Conservation (phyloP, 140 eudicot species). For the Bidens hawaiensis region DNA sequence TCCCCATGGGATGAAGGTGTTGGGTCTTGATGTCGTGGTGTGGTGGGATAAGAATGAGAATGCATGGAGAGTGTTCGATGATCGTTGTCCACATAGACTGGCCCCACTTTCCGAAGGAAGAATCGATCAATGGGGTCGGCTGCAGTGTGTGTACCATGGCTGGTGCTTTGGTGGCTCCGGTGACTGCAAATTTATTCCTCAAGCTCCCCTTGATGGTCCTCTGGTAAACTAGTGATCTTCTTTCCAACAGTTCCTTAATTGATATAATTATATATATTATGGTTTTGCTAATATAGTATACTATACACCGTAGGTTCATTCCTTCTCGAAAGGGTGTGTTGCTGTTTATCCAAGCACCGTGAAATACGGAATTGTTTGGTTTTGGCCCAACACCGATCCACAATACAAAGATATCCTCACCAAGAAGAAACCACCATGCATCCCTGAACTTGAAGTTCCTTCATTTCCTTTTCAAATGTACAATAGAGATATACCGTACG, state of each 20-base stretch:
- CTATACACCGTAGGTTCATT: slow-evolving; percentile 44
- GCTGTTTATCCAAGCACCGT: slow-evolving; percentile 70
- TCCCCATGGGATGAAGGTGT: not conserved
- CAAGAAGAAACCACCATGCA: slow-evolving; percentile 61
- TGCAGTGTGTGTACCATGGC: slow-evolving; percentile 95
- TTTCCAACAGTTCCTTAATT: not conserved
- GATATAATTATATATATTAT: too few relatives aligned
- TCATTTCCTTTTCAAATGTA: slow-evolving; percentile 40
- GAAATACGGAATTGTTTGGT: slow-evolving; percentile 78
- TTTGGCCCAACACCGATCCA: slow-evolving; percentile 76
- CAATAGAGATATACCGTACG: slow-evolving; percentile 64
- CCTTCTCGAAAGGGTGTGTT: slow-evolving; percentile 63
- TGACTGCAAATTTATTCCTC: slow-evolving; percentile 70
- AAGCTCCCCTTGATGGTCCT: slow-evolving; percentile 82
- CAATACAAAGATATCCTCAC: slow-evolving; percentile 42
- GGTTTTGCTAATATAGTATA: too few relatives aligned
- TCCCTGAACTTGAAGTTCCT: slow-evolving; percentile 78
- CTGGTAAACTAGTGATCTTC: slow-evolving; percentile 31
- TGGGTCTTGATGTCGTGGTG: slow-evolving; percentile 3
- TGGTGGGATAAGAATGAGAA: slow-evolving; percentile 74
- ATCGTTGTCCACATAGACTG: slow-evolving; percentile 69
- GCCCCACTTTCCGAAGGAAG: slow-evolving; percentile 87
- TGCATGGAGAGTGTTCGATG: slow-evolving; percentile 79
- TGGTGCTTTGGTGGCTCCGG: slow-evolving; percentile 88
- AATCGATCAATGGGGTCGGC: slow-evolving; percentile 75